phyloP scores from a whole-genome alignment of 2,329 filamentous ascomycete genomes.

The Sphaceloma murrayae region DNA sequence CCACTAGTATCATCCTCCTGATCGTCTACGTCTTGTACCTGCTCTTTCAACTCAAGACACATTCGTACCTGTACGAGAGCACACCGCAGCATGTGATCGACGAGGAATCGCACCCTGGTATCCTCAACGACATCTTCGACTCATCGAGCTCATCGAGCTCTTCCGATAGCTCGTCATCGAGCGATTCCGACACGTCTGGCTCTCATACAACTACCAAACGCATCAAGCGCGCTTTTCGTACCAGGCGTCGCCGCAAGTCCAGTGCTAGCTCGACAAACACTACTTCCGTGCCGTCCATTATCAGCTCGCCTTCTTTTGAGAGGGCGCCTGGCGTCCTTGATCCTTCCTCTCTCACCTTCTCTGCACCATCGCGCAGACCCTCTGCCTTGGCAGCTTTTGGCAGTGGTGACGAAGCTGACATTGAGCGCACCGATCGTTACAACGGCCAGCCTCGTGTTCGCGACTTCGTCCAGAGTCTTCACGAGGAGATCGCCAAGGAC shows the following conservation, averaged over 20 bases:
- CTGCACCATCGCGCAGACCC: conserved; percentile 27
- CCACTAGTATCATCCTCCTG: conserved; percentile 76
- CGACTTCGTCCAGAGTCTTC: conserved; percentile 36
- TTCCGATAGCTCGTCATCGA: conserved; percentile 38
- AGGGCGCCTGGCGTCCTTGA: conserved; percentile 28
- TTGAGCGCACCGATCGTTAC: conserved; percentile 32
- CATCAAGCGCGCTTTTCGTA: conserved; percentile 65
- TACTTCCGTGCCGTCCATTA: conserved; percentile 35
- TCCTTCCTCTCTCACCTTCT: conserved; percentile 8
- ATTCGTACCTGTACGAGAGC: conserved; percentile 84
- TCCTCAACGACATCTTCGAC: conserved; percentile 72
- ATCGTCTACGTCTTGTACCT: conserved; percentile 77
- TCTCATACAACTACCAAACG: conserved; percentile 66
- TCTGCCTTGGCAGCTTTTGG: conserved; percentile 35
- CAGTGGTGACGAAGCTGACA: conserved; percentile 47
- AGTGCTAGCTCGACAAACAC: conserved; percentile 61
- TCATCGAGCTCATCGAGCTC: conserved; percentile 51
- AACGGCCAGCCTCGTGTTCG: conserved; percentile 40
- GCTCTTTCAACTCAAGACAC: conserved; percentile 83
- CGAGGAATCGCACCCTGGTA: conserved; percentile 77
- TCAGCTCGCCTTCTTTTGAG: conserved; percentile 38
- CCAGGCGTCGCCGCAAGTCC: conserved; percentile 64
- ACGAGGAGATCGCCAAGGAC: conserved; percentile 29
- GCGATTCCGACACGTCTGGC: conserved; percentile 58
- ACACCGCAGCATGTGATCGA: conserved; percentile 90